These are phyloP conservation scores for Penicillium mononematosum DNA, from an alignment of 495 filamentous ascomycete species.

Conservation along the genomic window DNA sequence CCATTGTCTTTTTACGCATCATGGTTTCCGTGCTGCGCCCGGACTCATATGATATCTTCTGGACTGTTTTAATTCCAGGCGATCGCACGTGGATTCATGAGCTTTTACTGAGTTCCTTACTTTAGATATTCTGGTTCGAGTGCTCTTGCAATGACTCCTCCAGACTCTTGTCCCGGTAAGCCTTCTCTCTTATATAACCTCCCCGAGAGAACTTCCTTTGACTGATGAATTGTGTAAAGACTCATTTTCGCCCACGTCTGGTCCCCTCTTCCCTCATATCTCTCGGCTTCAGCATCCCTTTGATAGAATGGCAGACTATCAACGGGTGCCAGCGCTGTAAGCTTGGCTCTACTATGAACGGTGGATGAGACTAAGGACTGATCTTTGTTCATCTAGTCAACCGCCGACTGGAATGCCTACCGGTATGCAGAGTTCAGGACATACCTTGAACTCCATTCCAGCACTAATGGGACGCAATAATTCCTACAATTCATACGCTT, in stretches of 20 bases:
- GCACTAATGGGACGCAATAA: conserved; percentile 38
- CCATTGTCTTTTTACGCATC: conserved; percentile 18
- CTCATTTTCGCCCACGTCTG: conserved; percentile 41
- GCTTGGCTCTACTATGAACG: conserved; percentile 11
- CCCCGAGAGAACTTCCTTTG: not conserved
- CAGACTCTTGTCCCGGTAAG: conserved; percentile 50
- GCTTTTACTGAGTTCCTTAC: conserved; percentile 19
- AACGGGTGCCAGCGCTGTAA: conserved; percentile 47
- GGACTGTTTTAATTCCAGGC: conserved; percentile 7
- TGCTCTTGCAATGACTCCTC: conserved; percentile 47
- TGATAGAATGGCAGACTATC: conserved; percentile 45
- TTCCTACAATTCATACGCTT: conserved; percentile 36
- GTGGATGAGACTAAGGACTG: conserved; percentile 13
- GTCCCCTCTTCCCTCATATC: conserved; percentile 40
- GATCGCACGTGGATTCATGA: conserved; percentile 14
- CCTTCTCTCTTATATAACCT: conserved; percentile 6
- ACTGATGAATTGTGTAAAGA: conserved; percentile 31
- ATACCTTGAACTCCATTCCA: conserved; percentile 28
- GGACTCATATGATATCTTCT: conserved; percentile 16
- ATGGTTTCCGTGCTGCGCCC: conserved; percentile 18
- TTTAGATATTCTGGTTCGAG: conserved; percentile 42
- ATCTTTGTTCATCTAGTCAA: conserved; percentile 32
- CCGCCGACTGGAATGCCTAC: conserved; percentile 39
- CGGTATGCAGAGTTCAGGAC: conserved; percentile 32
- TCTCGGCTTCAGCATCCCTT: conserved; percentile 34